Evolutionary conservation across 805 yeast species (phyloP).

Genomic region (Wickerhamomyces chambardii): DNA sequence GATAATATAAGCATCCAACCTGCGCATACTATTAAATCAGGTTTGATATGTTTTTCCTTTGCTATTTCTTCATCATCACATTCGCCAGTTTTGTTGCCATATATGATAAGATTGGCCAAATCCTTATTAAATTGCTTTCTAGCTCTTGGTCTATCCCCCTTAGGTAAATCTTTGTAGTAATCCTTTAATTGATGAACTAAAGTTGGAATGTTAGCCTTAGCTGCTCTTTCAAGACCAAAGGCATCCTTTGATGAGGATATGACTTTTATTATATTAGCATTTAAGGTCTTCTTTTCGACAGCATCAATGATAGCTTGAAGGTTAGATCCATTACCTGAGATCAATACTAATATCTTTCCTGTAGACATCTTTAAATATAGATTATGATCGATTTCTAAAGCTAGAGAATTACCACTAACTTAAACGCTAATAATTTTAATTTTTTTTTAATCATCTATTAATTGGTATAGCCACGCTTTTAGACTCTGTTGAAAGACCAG

Average conservation of each 20-base stretch:
- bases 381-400: no score
- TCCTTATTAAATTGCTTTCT: slow-evolving; percentile 72
- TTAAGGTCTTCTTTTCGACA: slow-evolving; percentile 25
- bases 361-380: no score
- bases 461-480: no score
- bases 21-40: slow-evolving; percentile 91
- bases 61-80: slow-evolving; percentile 9
- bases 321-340: slow-evolving; percentile 95
- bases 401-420: no score
- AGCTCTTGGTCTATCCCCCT: slow-evolving; percentile 53
- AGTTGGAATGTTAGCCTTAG: slow-evolving; percentile 60
- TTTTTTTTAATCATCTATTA: no score
- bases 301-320: slow-evolving; percentile 91
- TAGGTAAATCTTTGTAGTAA: slow-evolving; percentile 71
- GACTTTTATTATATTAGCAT: slow-evolving; percentile 61
- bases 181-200: slow-evolving; percentile 58
- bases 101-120: slow-evolving; percentile 57
- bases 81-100: slow-evolving; percentile 31
- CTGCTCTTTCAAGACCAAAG: slow-evolving; percentile 78
- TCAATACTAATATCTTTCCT: slow-evolving; percentile 50
- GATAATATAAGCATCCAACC: slow-evolving; percentile 97
- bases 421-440: no score
- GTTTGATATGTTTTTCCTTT: slow-evolving; percentile 33
- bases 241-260: slow-evolving; percentile 84
- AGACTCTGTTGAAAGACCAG: no score